phyloP scores from a whole-genome alignment of 768 basidiomycete genomes.

The Phylloporus rhodoxanthus region DNA sequence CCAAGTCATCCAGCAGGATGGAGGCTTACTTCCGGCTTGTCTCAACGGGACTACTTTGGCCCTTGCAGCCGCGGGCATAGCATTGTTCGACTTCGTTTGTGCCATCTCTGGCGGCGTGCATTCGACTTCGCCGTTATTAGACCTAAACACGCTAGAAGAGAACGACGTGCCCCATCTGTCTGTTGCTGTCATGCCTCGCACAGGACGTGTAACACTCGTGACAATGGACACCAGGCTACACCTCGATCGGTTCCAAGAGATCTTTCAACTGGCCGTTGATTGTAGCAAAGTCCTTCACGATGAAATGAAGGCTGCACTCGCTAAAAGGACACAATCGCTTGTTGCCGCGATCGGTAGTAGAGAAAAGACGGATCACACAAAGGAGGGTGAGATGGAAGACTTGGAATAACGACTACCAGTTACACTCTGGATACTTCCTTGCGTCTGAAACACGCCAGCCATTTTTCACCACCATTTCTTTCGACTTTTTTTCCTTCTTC shows the following conservation, averaged over 20 bases:
- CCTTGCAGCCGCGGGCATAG: slow-evolving; percentile 83
- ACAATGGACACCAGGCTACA: slow-evolving; percentile 94
- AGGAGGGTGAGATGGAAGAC: slow-evolving; percentile 35
- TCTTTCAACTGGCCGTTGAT: slow-evolving; percentile 72
- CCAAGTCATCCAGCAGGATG: slow-evolving; percentile 91
- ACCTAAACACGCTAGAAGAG: slow-evolving; percentile 86
- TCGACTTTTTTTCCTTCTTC: slow-evolving; percentile 98
- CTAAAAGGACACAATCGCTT: slow-evolving; percentile 54
- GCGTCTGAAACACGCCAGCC: slow-evolving; percentile 85
- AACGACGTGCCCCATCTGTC: slow-evolving; percentile 84
- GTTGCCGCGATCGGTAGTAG: slow-evolving; percentile 56
- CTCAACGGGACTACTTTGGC: slow-evolving; percentile 95
- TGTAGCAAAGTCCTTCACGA: slow-evolving; percentile 70
- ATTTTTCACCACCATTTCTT: slow-evolving; percentile 85
- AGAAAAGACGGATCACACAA: slow-evolving; percentile 29
- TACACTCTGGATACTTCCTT: slow-evolving; percentile 29
- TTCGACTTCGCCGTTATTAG: slow-evolving; percentile 73
- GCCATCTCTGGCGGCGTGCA: slow-evolving; percentile 87
- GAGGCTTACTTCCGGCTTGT: slow-evolving; percentile 82
- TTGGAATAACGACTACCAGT: slow-evolving; percentile 8
- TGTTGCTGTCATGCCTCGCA: slow-evolving; percentile 83
- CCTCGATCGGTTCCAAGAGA: slow-evolving; percentile 87
- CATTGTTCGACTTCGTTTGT: slow-evolving; percentile 85
- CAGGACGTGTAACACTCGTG: slow-evolving; percentile 79
- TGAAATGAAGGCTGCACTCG: slow-evolving; percentile 78